Evolutionary conservation across 345 rosid species (phyloP), one percentile per base, ranked within the genome.

Genomic region (Salix exigua): DNA sequence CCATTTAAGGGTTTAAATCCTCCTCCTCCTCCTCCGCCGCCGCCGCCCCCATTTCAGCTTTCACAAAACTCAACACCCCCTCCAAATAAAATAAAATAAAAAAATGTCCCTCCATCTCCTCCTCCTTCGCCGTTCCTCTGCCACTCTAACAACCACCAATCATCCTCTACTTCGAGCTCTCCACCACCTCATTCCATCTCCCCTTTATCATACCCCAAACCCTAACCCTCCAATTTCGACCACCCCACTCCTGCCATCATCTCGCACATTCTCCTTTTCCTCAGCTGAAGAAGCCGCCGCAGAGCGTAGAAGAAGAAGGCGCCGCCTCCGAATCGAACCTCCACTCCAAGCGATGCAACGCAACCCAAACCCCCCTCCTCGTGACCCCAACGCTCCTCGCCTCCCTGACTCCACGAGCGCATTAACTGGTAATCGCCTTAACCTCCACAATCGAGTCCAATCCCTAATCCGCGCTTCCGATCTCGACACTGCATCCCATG

Each of bases 201-300:
- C 50, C 28, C 70, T 66, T 23, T 33, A 53, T 21, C 73, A 9
- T 51, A 25, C 79, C 79, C 64, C 21, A 44, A 58, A 53, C 68
- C 73, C 75, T 69, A 44, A 64, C 69, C 25, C 75, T 63, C 66
- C 71, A 66, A 35, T 38, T 18, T 38, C 23, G 10, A 66, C 70
- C 14, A 71, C 65, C 16, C 68, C 26, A 48, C 58, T 71, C 73
- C 85, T 63, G 17, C 79, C 75, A 23, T 65, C 60, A 72, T 85
- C 8, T 84, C 92, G 92, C 40, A 68, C 87, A 48, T 88, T 81
- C 74, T 88, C 90, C 81, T 96, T 92, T 89, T 86, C 95, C 66
- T 91, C 98, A 51, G 97, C 99, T 5, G 98, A 96, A 71, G 99
- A 96, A 85, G 97, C 97, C 3, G 97, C 98, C 0, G 95, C 98